A percentile compares a stretch with the other conserved stretches of the same genome.
These are phyloP conservation scores for Usnea hakonensis DNA, from an alignment of 495 filamentous ascomycete species.

Conservation along the genomic window DNA sequence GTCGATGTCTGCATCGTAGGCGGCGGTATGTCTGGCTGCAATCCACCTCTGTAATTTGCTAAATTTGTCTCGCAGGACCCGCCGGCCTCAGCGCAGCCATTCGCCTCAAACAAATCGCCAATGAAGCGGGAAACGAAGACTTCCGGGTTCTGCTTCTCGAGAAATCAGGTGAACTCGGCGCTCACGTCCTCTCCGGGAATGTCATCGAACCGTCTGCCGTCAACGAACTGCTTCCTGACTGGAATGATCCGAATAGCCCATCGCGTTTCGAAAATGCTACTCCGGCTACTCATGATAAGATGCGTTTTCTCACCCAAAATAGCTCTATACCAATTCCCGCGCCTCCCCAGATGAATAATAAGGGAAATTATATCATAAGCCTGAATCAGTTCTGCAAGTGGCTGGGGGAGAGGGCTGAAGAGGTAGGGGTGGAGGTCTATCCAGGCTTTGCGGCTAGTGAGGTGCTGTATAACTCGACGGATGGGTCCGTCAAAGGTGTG, in stretches of 20 bases:
- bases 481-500: constrained; percentile 87
- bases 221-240: constrained; percentile 88
- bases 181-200: constrained; percentile 92
- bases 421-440: constrained; percentile 96
- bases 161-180: constrained; percentile 91
- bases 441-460: constrained; percentile 93
- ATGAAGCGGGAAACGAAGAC: constrained; percentile 90
- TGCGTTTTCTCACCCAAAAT: constrained; percentile 90
- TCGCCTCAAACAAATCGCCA: constrained; percentile 89
- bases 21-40: constrained; percentile 49
- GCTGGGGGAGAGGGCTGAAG: constrained; percentile 90
- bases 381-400: constrained; percentile 91
- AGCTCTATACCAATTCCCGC: constrained; percentile 69
- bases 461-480: constrained; percentile 66
- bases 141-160: constrained; percentile 89
- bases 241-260: constrained; percentile 80
- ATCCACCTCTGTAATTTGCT: constrained; percentile 4
- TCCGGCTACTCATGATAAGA: constrained; percentile 71
- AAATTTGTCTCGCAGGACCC: constrained; percentile 50
- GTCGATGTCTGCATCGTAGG: constrained; percentile 97
- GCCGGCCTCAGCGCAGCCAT: constrained; percentile 91
- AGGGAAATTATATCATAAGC: constrained; percentile 95
- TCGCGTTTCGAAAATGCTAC: constrained; percentile 78
- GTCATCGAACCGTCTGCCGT: constrained; percentile 87
- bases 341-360: constrained; percentile 96